A percentile compares a stretch with the other conserved stretches of the same genome.
phyloP scores from a whole-genome alignment of 2,329 filamentous ascomycete genomes.

The Dryadomyces quercus-mongolicae region DNA sequence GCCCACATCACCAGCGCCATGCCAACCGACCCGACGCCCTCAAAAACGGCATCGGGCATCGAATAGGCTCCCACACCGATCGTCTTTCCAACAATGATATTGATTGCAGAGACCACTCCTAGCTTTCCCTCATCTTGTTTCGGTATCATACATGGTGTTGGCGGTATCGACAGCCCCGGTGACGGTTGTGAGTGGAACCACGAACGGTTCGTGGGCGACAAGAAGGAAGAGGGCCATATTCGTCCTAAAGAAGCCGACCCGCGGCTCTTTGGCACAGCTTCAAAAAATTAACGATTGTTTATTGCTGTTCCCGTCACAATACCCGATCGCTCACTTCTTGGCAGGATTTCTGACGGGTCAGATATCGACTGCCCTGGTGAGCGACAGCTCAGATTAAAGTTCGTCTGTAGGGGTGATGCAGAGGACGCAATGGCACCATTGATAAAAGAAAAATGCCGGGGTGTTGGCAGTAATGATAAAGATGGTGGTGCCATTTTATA shows the following conservation, averaged over 20 bases:
- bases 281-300: no score
- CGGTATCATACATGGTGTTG: neutral
- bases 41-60: conserved; percentile 43
- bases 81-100: conserved; percentile 25
- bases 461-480: neutral
- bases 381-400: conserved; percentile 19
- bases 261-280: conserved; percentile 4
- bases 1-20: conserved; percentile 42
- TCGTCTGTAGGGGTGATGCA: conserved; percentile 17
- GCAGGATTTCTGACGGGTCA: no score
- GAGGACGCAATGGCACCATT: conserved; percentile 17
- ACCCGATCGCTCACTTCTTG: no score
- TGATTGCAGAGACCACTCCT: conserved; percentile 23
- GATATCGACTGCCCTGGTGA: conserved; percentile 14
- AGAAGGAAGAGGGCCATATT: conserved; percentile 4
- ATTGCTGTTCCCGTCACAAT: no score
- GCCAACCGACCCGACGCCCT: conserved; percentile 40
- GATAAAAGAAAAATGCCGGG: conserved; percentile 6
- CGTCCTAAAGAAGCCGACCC: conserved; percentile 6
- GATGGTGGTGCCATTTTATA: neutral
- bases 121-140: conserved; percentile 18
- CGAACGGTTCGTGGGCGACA: conserved; percentile 3
- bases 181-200: conserved; percentile 14
- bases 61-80: conserved; percentile 37
- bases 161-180: conserved; percentile 7